These are phyloP conservation scores for Solanum aculeatissimum DNA, from an alignment of 305 asterid genomes.

Conservation along the genomic window DNA sequence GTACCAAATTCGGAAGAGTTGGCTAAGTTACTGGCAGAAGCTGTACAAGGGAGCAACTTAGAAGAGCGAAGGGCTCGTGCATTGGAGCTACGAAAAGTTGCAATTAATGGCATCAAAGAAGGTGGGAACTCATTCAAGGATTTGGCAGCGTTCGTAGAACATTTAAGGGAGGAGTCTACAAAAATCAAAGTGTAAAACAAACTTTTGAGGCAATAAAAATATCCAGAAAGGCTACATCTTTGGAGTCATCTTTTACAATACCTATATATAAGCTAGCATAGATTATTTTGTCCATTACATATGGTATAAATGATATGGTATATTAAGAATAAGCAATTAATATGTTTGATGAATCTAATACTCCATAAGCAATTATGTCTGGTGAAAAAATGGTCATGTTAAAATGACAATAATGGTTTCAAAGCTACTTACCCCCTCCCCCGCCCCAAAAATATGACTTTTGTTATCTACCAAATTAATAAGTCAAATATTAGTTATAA, in stretches of 20 bases:
- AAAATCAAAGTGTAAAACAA: background rate
- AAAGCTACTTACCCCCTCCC: background rate
- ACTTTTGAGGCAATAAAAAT: background rate
- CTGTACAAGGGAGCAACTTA: slow-evolving; percentile 16
- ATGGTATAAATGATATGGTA: background rate
- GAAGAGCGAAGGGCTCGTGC: slow-evolving; percentile 33
- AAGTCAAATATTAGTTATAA: background rate
- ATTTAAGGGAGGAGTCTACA: slow-evolving; percentile 1
- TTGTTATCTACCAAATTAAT: background rate
- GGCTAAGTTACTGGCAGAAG: slow-evolving; percentile 9
- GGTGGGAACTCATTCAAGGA: slow-evolving; percentile 15
- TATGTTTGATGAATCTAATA: too few species aligned
- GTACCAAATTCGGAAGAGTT: slow-evolving; percentile 29
- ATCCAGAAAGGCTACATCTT: background rate
- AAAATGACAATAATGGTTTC: background rate
- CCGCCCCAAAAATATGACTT: background rate
- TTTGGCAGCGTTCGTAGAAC: slow-evolving; percentile 3
- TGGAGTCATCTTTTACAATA: background rate
- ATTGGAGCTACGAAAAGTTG: slow-evolving; percentile 6
- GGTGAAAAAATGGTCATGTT: background rate
- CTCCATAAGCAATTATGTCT: background rate
- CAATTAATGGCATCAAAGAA: slow-evolving; percentile 7
- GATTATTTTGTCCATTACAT: background rate
- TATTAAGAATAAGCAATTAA: too few species aligned
- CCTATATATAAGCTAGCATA: background rate